Evolutionary conservation across 179 eudicot genomes (phyloP), one percentile per base, ranked within the genome.

Genomic region (Beta corolliflora): DNA sequence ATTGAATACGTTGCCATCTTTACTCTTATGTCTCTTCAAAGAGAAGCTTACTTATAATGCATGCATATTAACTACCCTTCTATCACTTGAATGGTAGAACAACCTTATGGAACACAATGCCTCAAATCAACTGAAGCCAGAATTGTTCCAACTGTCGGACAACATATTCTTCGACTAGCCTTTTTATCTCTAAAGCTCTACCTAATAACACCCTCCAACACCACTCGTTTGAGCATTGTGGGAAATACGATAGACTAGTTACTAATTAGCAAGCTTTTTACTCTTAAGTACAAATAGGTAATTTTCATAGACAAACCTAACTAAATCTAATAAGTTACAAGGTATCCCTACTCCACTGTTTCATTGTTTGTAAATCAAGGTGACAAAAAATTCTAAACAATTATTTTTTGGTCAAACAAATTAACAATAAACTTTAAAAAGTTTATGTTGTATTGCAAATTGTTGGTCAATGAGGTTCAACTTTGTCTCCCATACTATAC

Each of bases 91-190:
- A 50, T 13, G 77, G 21, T 73, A 55, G 48, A 73, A 72, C 54
- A 10, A 25, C 2, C 61, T 29, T 73, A 48, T 7, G 48, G 1
- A 23, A 25, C 18, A 23, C 7, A 50, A 25, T 73, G 18, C 54
- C 36, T 53, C 45, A 73, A 54, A 54, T 23, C 11, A 72, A 7
- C 45, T 73, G 77, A 54, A 55, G 25, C 46, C 54, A 12, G 5
- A 3, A 73, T 73, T 73, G 48, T 73, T 73, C 66, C 23, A 55
- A 56, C 7, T 79, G 81, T 79, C 41, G 75, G 67, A 9, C 18
- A n/a, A 79, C 44, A 70, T 58, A 75, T 75, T 75, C 50, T 59
- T 31, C 19, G 1, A 13, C 13, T 54, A 53, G 44, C 25, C 65
- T 31, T 55, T 36, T 31, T 52, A 71, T 13, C 75, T 50, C 18